Evolutionary conservation across 345 rosid genomes (phyloP).

Genomic region (Boechera stricta): DNA sequence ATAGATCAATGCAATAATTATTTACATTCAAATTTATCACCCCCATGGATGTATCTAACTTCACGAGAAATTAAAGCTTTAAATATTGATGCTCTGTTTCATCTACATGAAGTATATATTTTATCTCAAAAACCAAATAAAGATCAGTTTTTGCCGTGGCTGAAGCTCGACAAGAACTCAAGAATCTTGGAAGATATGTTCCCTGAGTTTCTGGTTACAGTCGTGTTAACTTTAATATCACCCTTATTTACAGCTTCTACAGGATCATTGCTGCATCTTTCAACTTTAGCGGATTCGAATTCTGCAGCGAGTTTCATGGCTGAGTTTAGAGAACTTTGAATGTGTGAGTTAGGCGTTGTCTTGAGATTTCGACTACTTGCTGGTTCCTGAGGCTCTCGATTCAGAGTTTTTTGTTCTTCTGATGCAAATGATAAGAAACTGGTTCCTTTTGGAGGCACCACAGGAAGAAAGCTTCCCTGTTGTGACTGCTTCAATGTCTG

Average conservation of each 20-base stretch:
- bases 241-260: constrained; percentile 31
- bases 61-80: neutral
- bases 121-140: neutral
- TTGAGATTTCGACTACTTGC: constrained; percentile 40
- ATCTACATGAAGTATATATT: neutral
- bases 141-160: constrained; percentile 22
- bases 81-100: neutral
- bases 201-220: constrained; percentile 38
- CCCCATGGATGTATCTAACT: neutral
- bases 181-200: constrained; percentile 58
- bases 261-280: constrained; percentile 31
- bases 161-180: constrained; percentile 60
- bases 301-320: constrained; percentile 68
- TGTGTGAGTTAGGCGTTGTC: constrained; percentile 46
- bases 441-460: constrained; percentile 29
- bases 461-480: constrained; percentile 23
- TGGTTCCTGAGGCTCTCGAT: constrained; percentile 45
- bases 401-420: constrained; percentile 38
- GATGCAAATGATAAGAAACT: constrained; percentile 32
- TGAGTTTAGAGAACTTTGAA: constrained; percentile 59
- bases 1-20: neutral
- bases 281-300: constrained; percentile 56
- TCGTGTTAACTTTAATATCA: constrained; percentile 22
- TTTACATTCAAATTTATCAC: neutral
- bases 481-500: constrained; percentile 37